These are phyloP conservation scores for Euclidium syriacum DNA, from an alignment of 345 rosid genomes.

Conservation along the genomic window DNA sequence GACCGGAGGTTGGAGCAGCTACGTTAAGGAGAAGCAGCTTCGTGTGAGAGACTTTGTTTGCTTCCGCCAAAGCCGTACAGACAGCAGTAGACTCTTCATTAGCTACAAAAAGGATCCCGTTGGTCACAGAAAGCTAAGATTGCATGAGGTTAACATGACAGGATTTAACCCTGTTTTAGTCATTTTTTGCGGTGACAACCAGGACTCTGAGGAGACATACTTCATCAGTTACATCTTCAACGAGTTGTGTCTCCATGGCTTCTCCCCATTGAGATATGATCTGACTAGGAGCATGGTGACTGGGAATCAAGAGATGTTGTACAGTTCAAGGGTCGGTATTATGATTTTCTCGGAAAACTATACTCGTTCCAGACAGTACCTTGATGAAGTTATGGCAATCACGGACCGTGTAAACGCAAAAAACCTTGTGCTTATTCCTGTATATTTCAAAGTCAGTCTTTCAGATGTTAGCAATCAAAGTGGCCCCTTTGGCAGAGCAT, in stretches of 20 bases:
- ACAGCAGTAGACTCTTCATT: constrained; percentile 46
- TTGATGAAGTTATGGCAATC: background rate
- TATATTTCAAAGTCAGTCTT: background rate
- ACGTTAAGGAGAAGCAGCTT: constrained; percentile 63
- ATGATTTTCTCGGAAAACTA: background rate
- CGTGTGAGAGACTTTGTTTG: constrained; percentile 51
- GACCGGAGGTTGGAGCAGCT: constrained; percentile 67
- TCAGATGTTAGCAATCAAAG: background rate
- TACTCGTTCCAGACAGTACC: background rate
- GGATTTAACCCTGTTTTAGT: background rate
- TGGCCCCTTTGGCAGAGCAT: background rate
- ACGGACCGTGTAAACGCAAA: background rate
- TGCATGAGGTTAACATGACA: background rate
- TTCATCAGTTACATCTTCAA: background rate
- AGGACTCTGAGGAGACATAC: background rate
- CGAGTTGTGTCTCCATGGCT: background rate
- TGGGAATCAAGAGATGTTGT: background rate
- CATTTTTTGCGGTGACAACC: background rate
- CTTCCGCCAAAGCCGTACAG: constrained; percentile 37
- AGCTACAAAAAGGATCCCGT: constrained; percentile 51
- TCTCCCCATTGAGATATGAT: background rate
- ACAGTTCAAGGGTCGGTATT: background rate
- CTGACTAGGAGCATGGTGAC: background rate
- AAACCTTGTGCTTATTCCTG: background rate
- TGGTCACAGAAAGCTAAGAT: background rate